Evolutionary conservation across 768 basidiomycete genomes (phyloP), one percentile per base, ranked within the genome.

Genomic region (Suillus clintonianus): DNA sequence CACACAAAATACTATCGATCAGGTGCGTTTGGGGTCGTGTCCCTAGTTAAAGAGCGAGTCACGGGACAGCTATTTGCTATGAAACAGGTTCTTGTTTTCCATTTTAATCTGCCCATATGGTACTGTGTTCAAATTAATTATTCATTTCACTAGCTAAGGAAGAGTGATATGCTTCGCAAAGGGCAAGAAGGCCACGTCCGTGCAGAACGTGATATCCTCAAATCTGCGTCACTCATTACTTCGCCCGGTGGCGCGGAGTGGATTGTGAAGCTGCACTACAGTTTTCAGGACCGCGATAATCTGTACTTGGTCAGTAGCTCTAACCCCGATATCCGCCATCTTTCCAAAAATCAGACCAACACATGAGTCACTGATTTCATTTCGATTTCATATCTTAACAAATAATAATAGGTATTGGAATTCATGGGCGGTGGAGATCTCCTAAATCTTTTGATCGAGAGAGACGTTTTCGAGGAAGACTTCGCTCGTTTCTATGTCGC

Each of bases 391-490:
- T 78, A 61, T 65, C 22, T 39, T 11, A 14, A 47, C 69, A 68
- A 22, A 65, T 65, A 71, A 72, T 72, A 72, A 69, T 79, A 94
- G 92, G 86, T 96, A 58, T 85, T 97, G 53, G 92, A 97, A 73
- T 97, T 89, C 77, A 97, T 97, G 94, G 94, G 95, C 66, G 95
- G 95, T 62, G 94, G 96, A 62, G 96, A 98, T 81, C 88, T 98
- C 69, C 87, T 99, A 61, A 97, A 97, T 77, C 87, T 98, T 69
- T 83, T 98, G 73, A 97, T 98, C 70, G 94, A 97, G 78, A 81
- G 89, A 64, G 94, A 95, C 73, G 85, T 93, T 62, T 95, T 96
- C 71, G 90, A 94, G 66, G 94, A 96, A 82, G 86, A 89, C 71
- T 95, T 95, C 77, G 89, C 92, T 64, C 86, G 91, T 67, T 97